Conservation (phyloP, 805 yeast species). For the Vanderwaltozyma verrucispora region DNA sequence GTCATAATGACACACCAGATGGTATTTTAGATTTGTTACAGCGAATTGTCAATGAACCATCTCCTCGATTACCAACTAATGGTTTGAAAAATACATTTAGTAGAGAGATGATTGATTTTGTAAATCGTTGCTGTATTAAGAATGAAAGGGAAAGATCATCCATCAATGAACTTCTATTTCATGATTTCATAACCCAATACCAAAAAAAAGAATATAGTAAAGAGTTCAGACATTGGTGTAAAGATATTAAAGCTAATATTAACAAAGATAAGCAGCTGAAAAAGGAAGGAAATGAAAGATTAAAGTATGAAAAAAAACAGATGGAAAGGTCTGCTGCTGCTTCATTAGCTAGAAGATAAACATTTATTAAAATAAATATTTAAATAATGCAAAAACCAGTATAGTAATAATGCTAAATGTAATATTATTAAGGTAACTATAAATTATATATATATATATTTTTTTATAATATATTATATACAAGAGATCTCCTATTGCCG, state of each 20-base stretch:
- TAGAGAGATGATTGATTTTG: slow-evolving; percentile 52
- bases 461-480: too few relatives aligned
- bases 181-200: slow-evolving; percentile 29
- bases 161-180: slow-evolving; percentile 54
- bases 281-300: slow-evolving; percentile 24
- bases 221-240: slow-evolving; percentile 35
- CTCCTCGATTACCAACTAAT: slow-evolving; percentile 54
- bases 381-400: too few relatives aligned
- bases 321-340: slow-evolving; percentile 1
- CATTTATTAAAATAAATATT: too few relatives aligned
- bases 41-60: slow-evolving; percentile 85
- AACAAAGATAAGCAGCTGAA: slow-evolving; percentile 25
- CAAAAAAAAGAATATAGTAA: slow-evolving; percentile 25
- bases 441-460: too few relatives aligned
- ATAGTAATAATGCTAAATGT: too few relatives aligned
- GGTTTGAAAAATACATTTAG: slow-evolving; percentile 24
- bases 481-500: too few relatives aligned
- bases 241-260: slow-evolving; percentile 25
- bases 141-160: slow-evolving; percentile 59
- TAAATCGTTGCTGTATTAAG: slow-evolving; percentile 62
- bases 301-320: slow-evolving; percentile 3
- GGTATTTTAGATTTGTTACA: slow-evolving; percentile 87
- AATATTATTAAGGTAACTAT: too few relatives aligned
- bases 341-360: slow-evolving; percentile 1
- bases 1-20: slow-evolving; percentile 55